Conservation (phyloP, 2,329 filamentous ascomycete species). For the Dothidotthia symphoricarpi region DNA sequence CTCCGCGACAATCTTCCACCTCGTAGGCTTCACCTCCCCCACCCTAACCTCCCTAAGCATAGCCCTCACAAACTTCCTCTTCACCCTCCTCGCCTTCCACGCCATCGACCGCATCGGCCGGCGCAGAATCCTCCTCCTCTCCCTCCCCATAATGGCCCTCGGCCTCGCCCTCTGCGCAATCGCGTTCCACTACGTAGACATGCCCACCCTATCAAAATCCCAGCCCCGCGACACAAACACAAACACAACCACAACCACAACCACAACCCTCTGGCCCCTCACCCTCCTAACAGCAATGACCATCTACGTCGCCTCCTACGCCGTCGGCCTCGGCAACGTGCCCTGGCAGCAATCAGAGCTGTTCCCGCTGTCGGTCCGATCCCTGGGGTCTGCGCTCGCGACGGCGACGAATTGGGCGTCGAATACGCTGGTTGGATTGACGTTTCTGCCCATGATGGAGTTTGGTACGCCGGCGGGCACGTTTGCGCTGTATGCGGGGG, state of each 20-base stretch:
- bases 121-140: slow-evolving; percentile 68
- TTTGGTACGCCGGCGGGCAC: slow-evolving; percentile 69
- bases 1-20: slow-evolving; percentile 48
- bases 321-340: slow-evolving; percentile 83
- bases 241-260: slow-evolving; percentile 14
- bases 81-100: slow-evolving; percentile 48
- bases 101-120: slow-evolving; percentile 48
- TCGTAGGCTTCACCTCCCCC: slow-evolving; percentile 48
- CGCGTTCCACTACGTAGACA: slow-evolving; percentile 66
- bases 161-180: slow-evolving; percentile 70
- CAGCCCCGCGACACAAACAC: slow-evolving; percentile 7
- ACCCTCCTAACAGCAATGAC: slow-evolving; percentile 73
- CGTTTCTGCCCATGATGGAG: slow-evolving; percentile 86
- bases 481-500: slow-evolving; percentile 72
- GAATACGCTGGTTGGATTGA: slow-evolving; percentile 82
- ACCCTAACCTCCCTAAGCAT: slow-evolving; percentile 48
- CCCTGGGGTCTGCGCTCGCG: slow-evolving; percentile 67
- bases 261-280: slow-evolving; percentile 19
- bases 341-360: slow-evolving; percentile 96
- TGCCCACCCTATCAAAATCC: no score
- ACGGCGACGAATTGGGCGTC: slow-evolving; percentile 85
- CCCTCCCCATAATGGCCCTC: slow-evolving; percentile 77
- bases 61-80: slow-evolving; percentile 48
- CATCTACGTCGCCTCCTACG: slow-evolving; percentile 81
- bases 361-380: slow-evolving; percentile 74